A percentile compares a stretch with the other conserved stretches of the same genome.
These are phyloP conservation scores for Echria macrotheca DNA, from an alignment of 495 filamentous ascomycete species.

Conservation along the genomic window DNA sequence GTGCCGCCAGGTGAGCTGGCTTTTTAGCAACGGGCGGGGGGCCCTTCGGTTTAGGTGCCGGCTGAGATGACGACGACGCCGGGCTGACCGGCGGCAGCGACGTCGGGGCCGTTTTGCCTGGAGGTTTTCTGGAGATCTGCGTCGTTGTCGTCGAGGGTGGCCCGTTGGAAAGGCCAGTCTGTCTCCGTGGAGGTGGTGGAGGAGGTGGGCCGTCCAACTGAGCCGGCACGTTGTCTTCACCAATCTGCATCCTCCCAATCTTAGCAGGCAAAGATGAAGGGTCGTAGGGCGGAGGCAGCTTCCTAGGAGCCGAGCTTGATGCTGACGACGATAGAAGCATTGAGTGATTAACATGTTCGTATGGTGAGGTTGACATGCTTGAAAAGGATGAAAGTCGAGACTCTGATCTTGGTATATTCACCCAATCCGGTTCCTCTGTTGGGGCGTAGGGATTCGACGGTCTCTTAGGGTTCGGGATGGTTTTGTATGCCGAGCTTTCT, in stretches of 20 bases:
- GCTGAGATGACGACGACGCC: constrained; percentile 26
- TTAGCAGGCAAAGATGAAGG: constrained; percentile 39
- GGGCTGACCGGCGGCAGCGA: constrained; percentile 28
- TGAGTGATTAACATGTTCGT: constrained; percentile 43
- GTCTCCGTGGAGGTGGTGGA: constrained; percentile 44
- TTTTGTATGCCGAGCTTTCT: constrained; percentile 35
- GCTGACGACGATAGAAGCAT: constrained; percentile 38
- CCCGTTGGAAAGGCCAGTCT: constrained; percentile 22
- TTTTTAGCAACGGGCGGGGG: constrained; percentile 51
- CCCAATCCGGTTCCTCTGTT: constrained; percentile 73
- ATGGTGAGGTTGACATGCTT: constrained; percentile 41
- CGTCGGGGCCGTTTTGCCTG: constrained; percentile 21
- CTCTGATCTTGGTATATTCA: constrained; percentile 48
- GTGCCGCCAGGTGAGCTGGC: constrained; percentile 42
- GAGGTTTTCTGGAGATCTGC: constrained; percentile 16
- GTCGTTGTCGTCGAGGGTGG: not conserved
- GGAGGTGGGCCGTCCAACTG: constrained; percentile 34
- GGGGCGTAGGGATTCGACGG: constrained; percentile 75
- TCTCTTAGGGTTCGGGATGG: constrained; percentile 63
- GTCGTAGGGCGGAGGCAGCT: constrained; percentile 50
- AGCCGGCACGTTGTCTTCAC: constrained; percentile 25
- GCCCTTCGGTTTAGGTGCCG: constrained; percentile 34
- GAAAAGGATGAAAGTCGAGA: constrained; percentile 42
- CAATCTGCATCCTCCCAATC: constrained; percentile 31
- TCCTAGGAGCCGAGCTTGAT: constrained; percentile 39